Conservation (phyloP, 73 alveolate genomes). For the Tetrahymena borealis region DNA sequence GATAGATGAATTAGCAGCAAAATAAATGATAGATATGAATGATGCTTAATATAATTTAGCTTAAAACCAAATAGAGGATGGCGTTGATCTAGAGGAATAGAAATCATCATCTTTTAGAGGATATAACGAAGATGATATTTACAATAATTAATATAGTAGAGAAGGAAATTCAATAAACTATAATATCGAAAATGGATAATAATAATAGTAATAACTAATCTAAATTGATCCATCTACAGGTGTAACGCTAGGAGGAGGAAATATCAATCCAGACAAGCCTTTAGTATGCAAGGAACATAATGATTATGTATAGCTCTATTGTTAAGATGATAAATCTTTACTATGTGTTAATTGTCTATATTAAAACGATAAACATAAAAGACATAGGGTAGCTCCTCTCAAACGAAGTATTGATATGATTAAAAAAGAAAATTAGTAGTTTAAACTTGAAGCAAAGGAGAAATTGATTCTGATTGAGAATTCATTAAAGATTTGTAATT, state of each 20-base stretch:
- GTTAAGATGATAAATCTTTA: neutral
- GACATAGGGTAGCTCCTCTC: neutral
- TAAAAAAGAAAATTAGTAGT: neutral
- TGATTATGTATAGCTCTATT: neutral
- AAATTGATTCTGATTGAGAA: neutral
- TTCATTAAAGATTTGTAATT: neutral
- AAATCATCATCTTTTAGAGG: too few relatives aligned
- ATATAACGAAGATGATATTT: too few relatives aligned
- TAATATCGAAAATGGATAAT: neutral
- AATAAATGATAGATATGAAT: too few relatives aligned
- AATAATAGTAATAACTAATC: neutral
- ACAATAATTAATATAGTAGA: too few relatives aligned
- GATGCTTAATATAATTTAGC: too few relatives aligned
- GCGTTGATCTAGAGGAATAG: too few relatives aligned
- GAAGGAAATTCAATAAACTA: neutral
- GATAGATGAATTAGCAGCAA: too few relatives aligned
- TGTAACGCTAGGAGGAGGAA: neutral
- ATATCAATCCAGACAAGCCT: neutral
- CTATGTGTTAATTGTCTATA: neutral
- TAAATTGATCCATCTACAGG: neutral
- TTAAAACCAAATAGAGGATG: too few relatives aligned
- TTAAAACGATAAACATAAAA: neutral
- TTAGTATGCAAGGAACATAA: neutral
- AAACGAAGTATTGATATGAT: neutral
- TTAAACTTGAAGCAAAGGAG: neutral